Percentiles rank a stretch among this genome's conserved stretches.
Conservation (phyloP, 306 rosid genomes). For the Carpinus viminea region DNA sequence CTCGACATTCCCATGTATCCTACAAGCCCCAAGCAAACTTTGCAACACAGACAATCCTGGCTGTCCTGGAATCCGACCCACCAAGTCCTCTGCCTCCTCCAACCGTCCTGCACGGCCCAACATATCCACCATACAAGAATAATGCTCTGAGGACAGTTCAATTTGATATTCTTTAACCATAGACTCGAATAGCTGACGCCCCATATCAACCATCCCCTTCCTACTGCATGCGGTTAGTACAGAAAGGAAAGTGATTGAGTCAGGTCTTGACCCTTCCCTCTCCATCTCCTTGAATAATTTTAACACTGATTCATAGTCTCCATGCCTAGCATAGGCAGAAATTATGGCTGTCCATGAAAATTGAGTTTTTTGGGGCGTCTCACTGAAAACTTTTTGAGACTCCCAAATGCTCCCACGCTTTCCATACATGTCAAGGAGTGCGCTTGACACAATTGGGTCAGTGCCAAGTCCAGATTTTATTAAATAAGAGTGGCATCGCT, state of each 20-base stretch:
- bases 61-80: constrained; percentile 55
- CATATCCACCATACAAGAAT: constrained; percentile 80
- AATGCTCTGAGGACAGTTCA: constrained; percentile 69
- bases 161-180: constrained; percentile 60
- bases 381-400: constrained; percentile 62
- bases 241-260: constrained; percentile 47
- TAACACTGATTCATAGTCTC: constrained; percentile 63
- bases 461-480: constrained; percentile 60
- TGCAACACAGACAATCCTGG: constrained; percentile 72
- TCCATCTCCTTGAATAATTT: constrained; percentile 62
- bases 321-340: constrained; percentile 75
- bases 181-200: constrained; percentile 50
- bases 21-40: constrained; percentile 83
- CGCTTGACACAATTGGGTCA: constrained; percentile 59
- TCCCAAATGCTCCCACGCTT: constrained; percentile 73
- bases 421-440: constrained; percentile 86
- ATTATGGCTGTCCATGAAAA: constrained; percentile 81
- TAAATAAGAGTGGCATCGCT: constrained; percentile 65
- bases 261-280: constrained; percentile 53
- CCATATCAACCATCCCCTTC: constrained; percentile 76
- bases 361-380: constrained; percentile 52
- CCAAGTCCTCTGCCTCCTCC: constrained; percentile 65
- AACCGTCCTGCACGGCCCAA: constrained; percentile 68
- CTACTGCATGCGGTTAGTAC: constrained; percentile 71
- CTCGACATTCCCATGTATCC: constrained; percentile 22